Evolutionary conservation across 768 basidiomycete species (phyloP).

Genomic region (Clathrus columnatus): DNA sequence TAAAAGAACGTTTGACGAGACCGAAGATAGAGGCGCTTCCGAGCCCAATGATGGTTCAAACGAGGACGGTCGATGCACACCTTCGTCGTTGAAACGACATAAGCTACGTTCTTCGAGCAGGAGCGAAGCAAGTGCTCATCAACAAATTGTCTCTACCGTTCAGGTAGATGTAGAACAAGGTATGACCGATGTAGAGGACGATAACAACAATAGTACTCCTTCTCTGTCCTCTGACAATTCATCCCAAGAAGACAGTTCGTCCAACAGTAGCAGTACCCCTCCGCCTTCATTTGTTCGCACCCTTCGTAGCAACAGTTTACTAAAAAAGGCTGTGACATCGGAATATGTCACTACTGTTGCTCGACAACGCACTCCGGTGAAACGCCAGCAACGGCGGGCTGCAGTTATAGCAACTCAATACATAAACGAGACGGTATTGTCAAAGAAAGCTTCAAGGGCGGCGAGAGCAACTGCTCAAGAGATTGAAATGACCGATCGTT

Average conservation of each 20-base stretch:
- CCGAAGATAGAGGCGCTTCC: no score
- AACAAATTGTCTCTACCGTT: no score
- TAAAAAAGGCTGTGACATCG: constrained; percentile 16
- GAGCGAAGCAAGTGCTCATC: constrained; percentile 14
- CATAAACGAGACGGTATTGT: background rate
- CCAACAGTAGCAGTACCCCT: constrained; percentile 23
- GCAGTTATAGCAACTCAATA: constrained; percentile 18
- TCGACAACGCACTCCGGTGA: constrained; percentile 38
- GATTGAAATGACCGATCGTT: constrained; percentile 55
- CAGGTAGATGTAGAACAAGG: constrained; percentile 21
- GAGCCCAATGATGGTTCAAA: constrained; percentile 24
- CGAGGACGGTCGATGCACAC: no score
- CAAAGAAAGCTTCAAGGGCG: background rate
- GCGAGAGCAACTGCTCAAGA: constrained; percentile 26
- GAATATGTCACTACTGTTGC: no score
- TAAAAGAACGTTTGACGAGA: constrained; percentile 54
- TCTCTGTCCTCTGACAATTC: constrained; percentile 24
- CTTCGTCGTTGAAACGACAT: background rate
- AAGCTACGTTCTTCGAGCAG: constrained; percentile 14
- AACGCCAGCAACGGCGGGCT: constrained; percentile 59
- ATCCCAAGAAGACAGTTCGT: constrained; percentile 32
- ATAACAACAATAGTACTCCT: constrained; percentile 21
- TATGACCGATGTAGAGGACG: constrained; percentile 20
- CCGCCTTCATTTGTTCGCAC: constrained; percentile 23
- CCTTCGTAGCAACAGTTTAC: constrained; percentile 18